Evolutionary conservation across 306 rosid species (phyloP).

Genomic region (Cucumis melo): DNA sequence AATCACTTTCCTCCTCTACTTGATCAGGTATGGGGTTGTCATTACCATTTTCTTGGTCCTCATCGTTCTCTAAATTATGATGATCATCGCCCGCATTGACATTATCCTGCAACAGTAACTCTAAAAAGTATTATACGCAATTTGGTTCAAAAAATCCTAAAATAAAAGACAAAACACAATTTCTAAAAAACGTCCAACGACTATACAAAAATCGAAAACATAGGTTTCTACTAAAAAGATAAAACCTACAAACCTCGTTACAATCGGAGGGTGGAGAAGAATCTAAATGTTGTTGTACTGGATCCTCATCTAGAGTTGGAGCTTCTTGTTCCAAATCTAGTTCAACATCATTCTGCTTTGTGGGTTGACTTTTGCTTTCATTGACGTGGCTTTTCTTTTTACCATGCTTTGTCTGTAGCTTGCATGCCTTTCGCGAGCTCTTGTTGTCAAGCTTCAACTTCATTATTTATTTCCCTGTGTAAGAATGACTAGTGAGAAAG

Average conservation of each 20-base stretch:
- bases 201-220: not conserved
- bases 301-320: not conserved
- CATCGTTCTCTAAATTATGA: constrained; percentile 5
- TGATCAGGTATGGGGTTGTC: constrained; percentile 31
- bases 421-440: not conserved
- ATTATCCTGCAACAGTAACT: constrained; percentile 31
- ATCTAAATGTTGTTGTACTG: not conserved
- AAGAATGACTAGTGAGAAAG: not conserved
- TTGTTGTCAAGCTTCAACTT: not conserved
- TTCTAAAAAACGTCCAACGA: not conserved
- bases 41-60: constrained; percentile 20
- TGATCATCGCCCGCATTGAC: not conserved
- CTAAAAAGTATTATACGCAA: not conserved
- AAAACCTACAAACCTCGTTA: not conserved
- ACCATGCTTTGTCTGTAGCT: not conserved
- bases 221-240: not conserved
- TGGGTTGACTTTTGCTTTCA: not conserved
- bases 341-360: not conserved
- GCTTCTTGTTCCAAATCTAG: not conserved
- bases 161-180: not conserved
- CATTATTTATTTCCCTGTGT: not conserved
- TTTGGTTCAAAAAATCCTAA: not conserved
- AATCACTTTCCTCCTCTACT: constrained; percentile 65
- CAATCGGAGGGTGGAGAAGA: not conserved
- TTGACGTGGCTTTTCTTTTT: not conserved